phyloP scores from a whole-genome alignment of 2,329 filamentous ascomycete genomes.

The Neoscytalidium dimidiatum region DNA sequence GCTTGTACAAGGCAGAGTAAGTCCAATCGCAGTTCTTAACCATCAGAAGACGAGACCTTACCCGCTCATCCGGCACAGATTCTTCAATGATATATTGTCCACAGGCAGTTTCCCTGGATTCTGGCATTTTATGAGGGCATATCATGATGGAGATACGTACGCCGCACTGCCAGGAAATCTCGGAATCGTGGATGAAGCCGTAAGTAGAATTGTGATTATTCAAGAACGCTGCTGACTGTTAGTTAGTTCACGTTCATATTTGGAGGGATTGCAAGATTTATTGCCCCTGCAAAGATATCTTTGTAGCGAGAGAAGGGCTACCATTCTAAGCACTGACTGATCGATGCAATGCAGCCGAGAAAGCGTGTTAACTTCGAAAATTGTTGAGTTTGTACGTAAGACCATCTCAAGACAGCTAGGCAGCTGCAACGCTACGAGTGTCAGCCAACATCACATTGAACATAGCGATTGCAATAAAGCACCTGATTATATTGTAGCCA shows the following conservation, averaged over 20 bases:
- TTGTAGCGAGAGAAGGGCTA: too few species aligned
- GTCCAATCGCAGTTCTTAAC: neutral
- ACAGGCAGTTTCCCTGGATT: neutral
- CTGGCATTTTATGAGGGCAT: slow-evolving; percentile 6
- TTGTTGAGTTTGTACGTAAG: too few species aligned
- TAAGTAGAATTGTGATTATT: neutral
- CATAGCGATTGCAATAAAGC: neutral
- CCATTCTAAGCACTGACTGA: too few species aligned
- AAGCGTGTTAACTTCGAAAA: too few species aligned
- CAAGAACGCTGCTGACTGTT: too few species aligned
- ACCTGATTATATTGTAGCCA: neutral
- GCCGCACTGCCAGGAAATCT: slow-evolving; percentile 3
- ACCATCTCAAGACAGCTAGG: too few species aligned
- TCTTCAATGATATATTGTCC: slow-evolving; percentile 10
- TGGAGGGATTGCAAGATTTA: neutral
- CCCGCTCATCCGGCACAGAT: neutral
- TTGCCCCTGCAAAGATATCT: neutral
- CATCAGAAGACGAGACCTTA: too few species aligned
- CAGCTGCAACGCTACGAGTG: too few species aligned
- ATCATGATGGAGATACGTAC: slow-evolving; percentile 15
- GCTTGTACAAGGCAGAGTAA: slow-evolving; percentile 6
- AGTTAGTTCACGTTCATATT: neutral
- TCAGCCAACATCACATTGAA: too few species aligned
- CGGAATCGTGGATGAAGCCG: slow-evolving; percentile 1
- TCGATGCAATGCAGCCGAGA: too few species aligned